Percentiles rank a stretch among this genome's conserved stretches.
These are phyloP conservation scores for Septoria linicola DNA, from an alignment of 2,329 filamentous ascomycete genomes.

Conservation along the genomic window DNA sequence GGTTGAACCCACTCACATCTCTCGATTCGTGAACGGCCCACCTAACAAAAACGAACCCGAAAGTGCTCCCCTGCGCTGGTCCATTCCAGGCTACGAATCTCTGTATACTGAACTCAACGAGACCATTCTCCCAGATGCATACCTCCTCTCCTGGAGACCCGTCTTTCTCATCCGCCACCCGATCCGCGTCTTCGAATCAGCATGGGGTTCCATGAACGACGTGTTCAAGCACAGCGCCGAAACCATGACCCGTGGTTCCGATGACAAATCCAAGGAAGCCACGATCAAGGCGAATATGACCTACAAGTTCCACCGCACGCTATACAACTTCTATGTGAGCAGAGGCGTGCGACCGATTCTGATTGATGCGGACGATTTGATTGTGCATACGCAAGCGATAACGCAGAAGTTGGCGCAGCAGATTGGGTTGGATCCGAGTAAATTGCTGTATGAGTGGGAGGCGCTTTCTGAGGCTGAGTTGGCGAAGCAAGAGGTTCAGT, in stretches of 20 bases:
- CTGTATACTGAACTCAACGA: slow-evolving; percentile 5
- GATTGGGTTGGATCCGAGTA: slow-evolving; percentile 5
- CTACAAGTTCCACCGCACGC: neutral
- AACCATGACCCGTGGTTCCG: neutral
- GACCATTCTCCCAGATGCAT: slow-evolving; percentile 9
- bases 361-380: slow-evolving; percentile 10
- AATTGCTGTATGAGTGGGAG: slow-evolving; percentile 8
- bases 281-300: slow-evolving; percentile 1
- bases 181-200: slow-evolving; percentile 11
- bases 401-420: slow-evolving; percentile 9
- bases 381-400: slow-evolving; percentile 1
- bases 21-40: neutral
- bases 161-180: slow-evolving; percentile 12
- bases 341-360: slow-evolving; percentile 6
- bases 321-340: slow-evolving; percentile 14
- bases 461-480: neutral
- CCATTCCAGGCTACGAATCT: slow-evolving; percentile 7
- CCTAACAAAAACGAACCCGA: neutral
- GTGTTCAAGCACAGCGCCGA: slow-evolving; percentile 1
- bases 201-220: neutral
- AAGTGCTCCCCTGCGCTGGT: slow-evolving; percentile 3
- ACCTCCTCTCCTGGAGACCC: slow-evolving; percentile 9
- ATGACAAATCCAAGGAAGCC: neutral
- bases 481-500: slow-evolving; percentile 1
- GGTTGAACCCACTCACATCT: slow-evolving; percentile 3